Evolutionary conservation across 495 filamentous ascomycete genomes (phyloP).

Genomic region (Talaromyces stipitatus): DNA sequence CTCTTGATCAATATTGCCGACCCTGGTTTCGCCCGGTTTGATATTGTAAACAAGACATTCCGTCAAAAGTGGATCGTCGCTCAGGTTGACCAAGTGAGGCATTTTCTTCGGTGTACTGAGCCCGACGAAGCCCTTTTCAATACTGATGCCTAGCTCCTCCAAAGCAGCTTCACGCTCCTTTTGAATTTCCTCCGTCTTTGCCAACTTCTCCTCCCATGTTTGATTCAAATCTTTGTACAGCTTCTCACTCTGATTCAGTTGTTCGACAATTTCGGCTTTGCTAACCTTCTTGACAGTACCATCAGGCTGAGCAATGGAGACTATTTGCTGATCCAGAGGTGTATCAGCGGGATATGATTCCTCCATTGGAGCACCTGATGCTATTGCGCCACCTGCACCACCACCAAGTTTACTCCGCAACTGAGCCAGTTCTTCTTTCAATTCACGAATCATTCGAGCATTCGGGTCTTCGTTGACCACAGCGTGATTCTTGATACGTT

Average conservation of each 20-base stretch:
- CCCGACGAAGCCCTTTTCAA: constrained; percentile 96
- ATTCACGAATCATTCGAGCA: constrained; percentile 94
- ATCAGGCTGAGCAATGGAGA: constrained; percentile 82
- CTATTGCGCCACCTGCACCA: constrained; percentile 42
- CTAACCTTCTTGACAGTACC: constrained; percentile 90
- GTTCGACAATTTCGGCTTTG: constrained; percentile 96
- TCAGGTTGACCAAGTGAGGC: constrained; percentile 97
- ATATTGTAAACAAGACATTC: constrained; percentile 98
- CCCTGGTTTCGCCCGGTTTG: constrained; percentile 86
- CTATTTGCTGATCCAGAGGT: constrained; percentile 89
- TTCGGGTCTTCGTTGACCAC: constrained; percentile 99
- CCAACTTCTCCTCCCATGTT: constrained; percentile 95
- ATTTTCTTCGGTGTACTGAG: constrained; percentile 96
- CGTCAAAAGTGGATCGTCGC: constrained; percentile 89
- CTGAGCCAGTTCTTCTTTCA: constrained; percentile 90
- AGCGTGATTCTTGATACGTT: constrained; percentile 99
- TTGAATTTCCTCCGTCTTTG: constrained; percentile 93
- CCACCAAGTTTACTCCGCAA: constrained; percentile 80
- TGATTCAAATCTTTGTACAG: constrained; percentile 94
- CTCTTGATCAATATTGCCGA: constrained; percentile 82
- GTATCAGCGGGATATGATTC: constrained; percentile 87
- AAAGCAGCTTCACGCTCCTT: constrained; percentile 93
- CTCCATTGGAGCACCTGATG: constrained; percentile 46
- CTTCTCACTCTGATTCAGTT: constrained; percentile 92
- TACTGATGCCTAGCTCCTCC: constrained; percentile 96